These are phyloP conservation scores for Magnaporthales sp. DNA, from an alignment of 2,329 filamentous ascomycete species.

Conservation along the genomic window DNA sequence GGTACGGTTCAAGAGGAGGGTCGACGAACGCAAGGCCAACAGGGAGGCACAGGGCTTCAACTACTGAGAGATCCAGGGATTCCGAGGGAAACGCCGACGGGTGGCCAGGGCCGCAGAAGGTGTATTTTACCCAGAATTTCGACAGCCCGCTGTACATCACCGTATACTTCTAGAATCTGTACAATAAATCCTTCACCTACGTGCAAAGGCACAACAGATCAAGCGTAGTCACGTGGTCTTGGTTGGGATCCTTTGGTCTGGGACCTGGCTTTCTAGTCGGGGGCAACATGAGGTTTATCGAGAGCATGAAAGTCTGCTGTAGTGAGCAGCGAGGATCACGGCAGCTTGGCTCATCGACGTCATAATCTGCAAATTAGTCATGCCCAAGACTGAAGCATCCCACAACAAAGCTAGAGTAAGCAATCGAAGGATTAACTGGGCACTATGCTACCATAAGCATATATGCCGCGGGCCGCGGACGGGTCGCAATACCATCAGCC, in stretches of 20 bases:
- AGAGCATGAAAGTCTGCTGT: not conserved
- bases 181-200: not conserved
- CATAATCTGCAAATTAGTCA: not conserved
- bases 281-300: not conserved
- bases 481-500: not conserved
- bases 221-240: too few species aligned
- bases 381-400: not conserved
- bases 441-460: not conserved
- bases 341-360: not conserved
- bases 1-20: slow-evolving; percentile 77
- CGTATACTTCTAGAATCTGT: not conserved
- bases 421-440: not conserved
- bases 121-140: not conserved
- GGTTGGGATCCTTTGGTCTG: not conserved
- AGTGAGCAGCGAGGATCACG: not conserved
- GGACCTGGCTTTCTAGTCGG: not conserved
- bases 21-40: slow-evolving; percentile 66
- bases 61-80: not conserved
- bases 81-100: not conserved
- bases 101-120: not conserved
- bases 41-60: slow-evolving; percentile 22
- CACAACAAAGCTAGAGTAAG: not conserved
- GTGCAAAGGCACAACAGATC: not conserved
- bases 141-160: not conserved
- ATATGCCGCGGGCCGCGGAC: not conserved